Conservation (phyloP, 352 stramenopile genomes). For the Phytophthora pistaciae region DNA sequence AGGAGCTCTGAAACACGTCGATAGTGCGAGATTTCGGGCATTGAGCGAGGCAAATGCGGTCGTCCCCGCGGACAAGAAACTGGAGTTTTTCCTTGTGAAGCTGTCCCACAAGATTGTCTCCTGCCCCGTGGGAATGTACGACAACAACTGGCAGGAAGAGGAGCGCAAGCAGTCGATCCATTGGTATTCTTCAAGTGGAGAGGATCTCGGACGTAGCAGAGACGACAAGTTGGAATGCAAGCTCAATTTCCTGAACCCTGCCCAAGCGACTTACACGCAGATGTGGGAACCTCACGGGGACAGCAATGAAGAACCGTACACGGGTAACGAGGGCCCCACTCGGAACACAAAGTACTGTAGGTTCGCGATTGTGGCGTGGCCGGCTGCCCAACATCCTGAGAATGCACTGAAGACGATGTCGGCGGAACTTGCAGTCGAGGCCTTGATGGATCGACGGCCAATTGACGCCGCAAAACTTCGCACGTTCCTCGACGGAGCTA, state of each 20-base stretch:
- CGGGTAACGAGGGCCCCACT: slow-evolving; percentile 25
- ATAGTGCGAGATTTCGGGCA: slow-evolving; percentile 27
- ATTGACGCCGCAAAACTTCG: slow-evolving; percentile 4
- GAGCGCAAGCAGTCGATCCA: slow-evolving; percentile 10
- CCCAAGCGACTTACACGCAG: slow-evolving; percentile 13
- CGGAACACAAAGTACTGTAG: slow-evolving; percentile 21
- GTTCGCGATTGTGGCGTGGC: slow-evolving; percentile 34
- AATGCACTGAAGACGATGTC: slow-evolving; percentile 14
- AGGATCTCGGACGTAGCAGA: slow-evolving; percentile 6
- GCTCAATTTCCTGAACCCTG: slow-evolving; percentile 38
- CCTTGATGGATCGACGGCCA: background rate
- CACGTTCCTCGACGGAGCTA: slow-evolving; percentile 1
- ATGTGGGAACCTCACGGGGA: slow-evolving; percentile 18
- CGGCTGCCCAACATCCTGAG: background rate
- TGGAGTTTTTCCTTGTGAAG: slow-evolving; percentile 25
- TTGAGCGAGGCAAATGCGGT: slow-evolving; percentile 29
- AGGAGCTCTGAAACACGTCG: slow-evolving; percentile 26
- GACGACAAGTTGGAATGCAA: background rate
- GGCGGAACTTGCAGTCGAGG: slow-evolving; percentile 5
- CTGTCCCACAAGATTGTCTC: slow-evolving; percentile 16
- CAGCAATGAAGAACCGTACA: slow-evolving; percentile 16
- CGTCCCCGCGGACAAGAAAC: slow-evolving; percentile 4
- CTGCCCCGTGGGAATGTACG: background rate
- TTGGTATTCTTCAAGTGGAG: slow-evolving; percentile 14
- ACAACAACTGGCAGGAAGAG: slow-evolving; percentile 11